Conservation (phyloP, 768 basidiomycete genomes). For the Clathrus columnatus region DNA sequence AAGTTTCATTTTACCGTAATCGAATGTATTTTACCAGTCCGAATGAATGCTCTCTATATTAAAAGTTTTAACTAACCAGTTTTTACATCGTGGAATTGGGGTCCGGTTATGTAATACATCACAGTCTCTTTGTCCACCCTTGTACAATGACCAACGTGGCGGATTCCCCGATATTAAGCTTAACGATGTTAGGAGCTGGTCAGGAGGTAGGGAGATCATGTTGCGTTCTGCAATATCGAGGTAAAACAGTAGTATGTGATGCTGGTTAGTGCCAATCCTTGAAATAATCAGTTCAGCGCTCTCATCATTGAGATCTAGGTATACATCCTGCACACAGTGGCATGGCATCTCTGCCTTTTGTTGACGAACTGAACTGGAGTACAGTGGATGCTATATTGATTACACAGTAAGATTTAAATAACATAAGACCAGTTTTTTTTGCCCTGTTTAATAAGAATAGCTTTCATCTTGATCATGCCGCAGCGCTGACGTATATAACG, state of each 20-base stretch:
- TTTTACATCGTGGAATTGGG: too few species aligned
- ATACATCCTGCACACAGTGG: constrained; percentile 95
- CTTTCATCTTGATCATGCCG: constrained; percentile 97
- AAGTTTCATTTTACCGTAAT: too few species aligned
- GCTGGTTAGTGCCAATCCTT: constrained; percentile 43
- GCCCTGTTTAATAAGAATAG: constrained; percentile 29
- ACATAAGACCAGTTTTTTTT: not conserved
- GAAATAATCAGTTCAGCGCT: not conserved
- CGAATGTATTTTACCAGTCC: too few species aligned
- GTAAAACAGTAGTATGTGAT: constrained; percentile 92
- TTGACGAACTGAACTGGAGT: constrained; percentile 97
- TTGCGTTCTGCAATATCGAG: constrained; percentile 91
- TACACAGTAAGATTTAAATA: constrained; percentile 61
- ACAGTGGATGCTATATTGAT: constrained; percentile 93
- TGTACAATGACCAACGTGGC: too few species aligned
- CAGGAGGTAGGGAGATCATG: constrained; percentile 97
- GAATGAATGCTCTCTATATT: too few species aligned
- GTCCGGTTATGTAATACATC: too few species aligned
- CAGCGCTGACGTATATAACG: constrained; percentile 91
- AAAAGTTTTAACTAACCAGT: too few species aligned
- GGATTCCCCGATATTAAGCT: too few species aligned
- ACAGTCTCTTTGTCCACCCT: too few species aligned
- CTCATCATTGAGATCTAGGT: not conserved
- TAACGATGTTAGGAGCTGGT: constrained; percentile 89
- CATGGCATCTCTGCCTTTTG: constrained; percentile 90